A percentile compares a stretch with the other conserved stretches of the same genome.
These are phyloP conservation scores for Dryas integrifolia DNA, from an alignment of 331 rosid species.

Conservation along the genomic window DNA sequence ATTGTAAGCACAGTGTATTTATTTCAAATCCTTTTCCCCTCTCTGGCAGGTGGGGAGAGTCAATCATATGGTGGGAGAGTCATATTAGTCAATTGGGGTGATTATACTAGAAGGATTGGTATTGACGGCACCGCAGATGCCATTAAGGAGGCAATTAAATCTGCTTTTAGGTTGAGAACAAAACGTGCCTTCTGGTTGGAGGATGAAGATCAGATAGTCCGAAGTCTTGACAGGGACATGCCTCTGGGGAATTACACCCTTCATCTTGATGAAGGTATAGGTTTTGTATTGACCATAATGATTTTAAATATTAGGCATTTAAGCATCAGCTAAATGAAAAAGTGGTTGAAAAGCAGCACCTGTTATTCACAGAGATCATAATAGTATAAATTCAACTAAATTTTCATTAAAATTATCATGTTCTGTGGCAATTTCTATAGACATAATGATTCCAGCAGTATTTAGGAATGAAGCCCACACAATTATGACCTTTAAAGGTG, in stretches of 20 bases:
- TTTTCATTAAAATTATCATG: background rate
- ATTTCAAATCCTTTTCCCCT: conserved; percentile 10
- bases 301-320: background rate
- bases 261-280: conserved; percentile 89
- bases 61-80: conserved; percentile 86
- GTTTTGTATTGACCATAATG: background rate
- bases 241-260: conserved; percentile 88
- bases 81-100: conserved; percentile 90
- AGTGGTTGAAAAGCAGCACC: background rate
- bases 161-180: conserved; percentile 89
- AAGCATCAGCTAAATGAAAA: background rate
- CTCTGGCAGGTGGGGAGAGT: conserved; percentile 60
- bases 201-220: conserved; percentile 87
- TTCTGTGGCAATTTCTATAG: background rate
- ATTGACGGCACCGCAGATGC: conserved; percentile 86
- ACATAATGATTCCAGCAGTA: background rate
- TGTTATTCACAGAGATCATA: conserved; percentile 4
- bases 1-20: background rate
- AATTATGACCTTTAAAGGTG: background rate
- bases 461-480: background rate
- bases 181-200: conserved; percentile 94
- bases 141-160: conserved; percentile 86
- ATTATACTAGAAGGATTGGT: conserved; percentile 84
- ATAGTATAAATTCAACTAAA: background rate
- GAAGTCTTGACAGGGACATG: conserved; percentile 94